Evolutionary conservation across 768 basidiomycete species (phyloP), one percentile per base, ranked within the genome.

Genomic region (Rubroboletus pulcherrimus): DNA sequence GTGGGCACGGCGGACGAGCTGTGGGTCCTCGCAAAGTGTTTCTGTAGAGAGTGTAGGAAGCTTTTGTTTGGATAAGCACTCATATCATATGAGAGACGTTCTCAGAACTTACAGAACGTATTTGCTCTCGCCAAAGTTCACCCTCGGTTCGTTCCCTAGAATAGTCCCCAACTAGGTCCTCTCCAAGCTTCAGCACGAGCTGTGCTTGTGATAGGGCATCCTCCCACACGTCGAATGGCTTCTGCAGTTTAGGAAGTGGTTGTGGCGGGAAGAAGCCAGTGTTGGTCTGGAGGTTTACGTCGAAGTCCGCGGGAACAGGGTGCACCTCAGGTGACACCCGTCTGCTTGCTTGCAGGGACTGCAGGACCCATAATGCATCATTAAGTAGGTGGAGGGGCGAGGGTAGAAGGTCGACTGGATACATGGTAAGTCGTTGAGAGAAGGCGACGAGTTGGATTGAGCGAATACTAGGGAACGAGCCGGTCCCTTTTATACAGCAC

Each of bases 251-350:
- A 2, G 81, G 78, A 7, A 90, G 78, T 1, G 84, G 85, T 37
- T 74, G 70, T 3, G 80, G 71, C 0, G 95, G 96, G 62, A 98
- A 82, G 75, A 98, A 98, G 0, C 96, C 96, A 0, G 90, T 87
- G 60, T 84, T 61, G 15, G 63, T 63, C 31, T 74, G 57, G 51
- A 72, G 66, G 51, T 74, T 65, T 17, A 87, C 70, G 61, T 86
- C 85, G 54, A 83, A 86, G 54, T 83, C 77, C 3, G 67, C 61
- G 19, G 75, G 76, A 11, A 73, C 66, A 41, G 70, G 75, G 29
- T 72, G 73, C 29, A 66, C 68, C 14, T 69, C 63, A 45, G 64
- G 60, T 7, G 70, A 53, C 14, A 67, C 46, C 55, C 71, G 69
- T 55, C 70, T 58, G 57, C 58, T 66, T 33, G 69, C 67, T 53